phyloP scores from a whole-genome alignment of 2,329 filamentous ascomycete species.

The Xylariales sp. region DNA sequence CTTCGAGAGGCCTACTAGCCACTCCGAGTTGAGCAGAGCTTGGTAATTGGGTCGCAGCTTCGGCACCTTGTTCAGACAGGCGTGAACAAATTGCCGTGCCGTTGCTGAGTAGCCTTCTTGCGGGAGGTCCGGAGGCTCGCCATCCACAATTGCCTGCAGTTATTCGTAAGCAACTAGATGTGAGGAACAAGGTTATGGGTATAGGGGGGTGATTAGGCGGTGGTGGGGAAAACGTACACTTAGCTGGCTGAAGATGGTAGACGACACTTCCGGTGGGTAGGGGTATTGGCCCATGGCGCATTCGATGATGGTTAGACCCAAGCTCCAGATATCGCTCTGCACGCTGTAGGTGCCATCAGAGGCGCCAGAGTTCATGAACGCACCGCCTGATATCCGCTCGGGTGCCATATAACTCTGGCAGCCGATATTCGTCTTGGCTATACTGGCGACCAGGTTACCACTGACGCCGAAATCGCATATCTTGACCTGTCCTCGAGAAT shows the following conservation, averaged over 20 bases:
- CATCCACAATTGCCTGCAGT: constrained; percentile 87
- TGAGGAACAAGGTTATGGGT: constrained; percentile 6
- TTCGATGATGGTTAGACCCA: constrained; percentile 92
- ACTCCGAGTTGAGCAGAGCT: constrained; percentile 83
- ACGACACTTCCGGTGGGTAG: constrained; percentile 94
- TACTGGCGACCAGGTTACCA: constrained; percentile 93
- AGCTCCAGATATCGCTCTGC: constrained; percentile 95
- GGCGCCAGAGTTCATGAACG: constrained; percentile 66
- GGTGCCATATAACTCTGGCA: constrained; percentile 99
- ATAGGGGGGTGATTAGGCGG: too few species aligned
- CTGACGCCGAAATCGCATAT: constrained; percentile 98
- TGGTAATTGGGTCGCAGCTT: constrained; percentile 91
- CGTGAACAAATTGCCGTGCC: constrained; percentile 81
- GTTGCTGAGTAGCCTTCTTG: constrained; percentile 70
- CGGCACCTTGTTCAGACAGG: constrained; percentile 89
- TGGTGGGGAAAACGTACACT: constrained; percentile 70
- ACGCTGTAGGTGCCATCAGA: constrained; percentile 90
- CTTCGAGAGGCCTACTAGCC: constrained; percentile 73
- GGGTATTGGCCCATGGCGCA: constrained; percentile 93
- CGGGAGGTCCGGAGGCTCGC: constrained; percentile 87
- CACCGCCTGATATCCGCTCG: constrained; percentile 86
- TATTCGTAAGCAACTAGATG: constrained; percentile 15
- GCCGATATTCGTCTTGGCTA: constrained; percentile 97
- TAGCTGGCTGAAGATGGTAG: constrained; percentile 96
- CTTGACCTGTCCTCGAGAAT: constrained; percentile 86